Percentiles rank a stretch among this genome's conserved stretches.
Evolutionary conservation across 495 filamentous ascomycete genomes (phyloP).

Genomic region (Penicillium fimorum): DNA sequence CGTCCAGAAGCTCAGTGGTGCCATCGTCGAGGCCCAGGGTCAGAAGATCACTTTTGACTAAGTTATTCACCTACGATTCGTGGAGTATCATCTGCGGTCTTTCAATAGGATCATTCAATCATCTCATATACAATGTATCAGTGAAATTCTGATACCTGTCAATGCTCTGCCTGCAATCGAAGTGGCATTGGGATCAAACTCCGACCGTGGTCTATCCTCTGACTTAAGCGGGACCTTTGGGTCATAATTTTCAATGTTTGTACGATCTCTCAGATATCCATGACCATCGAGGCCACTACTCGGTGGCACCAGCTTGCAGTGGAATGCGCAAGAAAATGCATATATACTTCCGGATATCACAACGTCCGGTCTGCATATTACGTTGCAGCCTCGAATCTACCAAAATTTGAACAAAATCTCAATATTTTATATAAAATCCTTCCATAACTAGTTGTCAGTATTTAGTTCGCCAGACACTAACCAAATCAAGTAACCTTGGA

Average conservation of each 20-base stretch:
- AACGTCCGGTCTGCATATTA: slow-evolving; percentile 5
- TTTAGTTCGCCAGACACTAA: slow-evolving; percentile 7
- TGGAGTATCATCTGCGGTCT: slow-evolving; percentile 1
- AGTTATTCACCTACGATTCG: slow-evolving; percentile 1
- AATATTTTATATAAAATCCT: not conserved
- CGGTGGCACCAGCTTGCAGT: slow-evolving; percentile 6
- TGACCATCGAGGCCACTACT: not conserved
- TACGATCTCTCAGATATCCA: not conserved
- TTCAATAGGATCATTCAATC: not conserved
- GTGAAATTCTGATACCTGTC: slow-evolving; percentile 1
- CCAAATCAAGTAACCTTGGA: not conserved
- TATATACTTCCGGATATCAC: slow-evolving; percentile 12
- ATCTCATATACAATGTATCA: slow-evolving; percentile 2
- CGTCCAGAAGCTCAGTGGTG: slow-evolving; percentile 64
- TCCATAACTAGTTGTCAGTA: not conserved
- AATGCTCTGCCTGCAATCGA: slow-evolving; percentile 2
- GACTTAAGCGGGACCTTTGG: not conserved
- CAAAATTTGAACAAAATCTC: not conserved
- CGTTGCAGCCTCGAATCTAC: not conserved
- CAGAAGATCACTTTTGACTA: slow-evolving; percentile 82
- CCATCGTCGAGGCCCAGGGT: slow-evolving; percentile 74
- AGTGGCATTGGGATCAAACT: not conserved
- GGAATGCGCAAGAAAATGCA: slow-evolving; percentile 4
- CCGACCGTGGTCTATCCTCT: not conserved
- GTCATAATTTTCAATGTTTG: not conserved